Base-by-base conservation (phyloP, 148 eudicot genomes). In the Oxyria digyna region DNA sequence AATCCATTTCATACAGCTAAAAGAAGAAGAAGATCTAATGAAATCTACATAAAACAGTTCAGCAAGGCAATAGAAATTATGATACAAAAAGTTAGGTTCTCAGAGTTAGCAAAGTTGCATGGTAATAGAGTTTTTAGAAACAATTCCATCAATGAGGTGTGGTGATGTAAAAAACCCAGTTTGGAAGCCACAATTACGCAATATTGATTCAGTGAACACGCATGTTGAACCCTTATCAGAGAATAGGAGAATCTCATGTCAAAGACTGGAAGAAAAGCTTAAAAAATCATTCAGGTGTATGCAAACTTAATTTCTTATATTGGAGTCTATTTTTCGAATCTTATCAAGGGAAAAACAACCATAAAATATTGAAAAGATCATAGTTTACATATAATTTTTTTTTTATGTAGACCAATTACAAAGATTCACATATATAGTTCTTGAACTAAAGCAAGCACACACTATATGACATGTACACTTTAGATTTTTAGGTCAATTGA, bases 161-260 rank as follows among this genome's bases (percentile, higher is more conserved):
- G 98, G 98, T 67, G 98, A 94, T 42, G 98, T 94, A 82, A 94
- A 94, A 69, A 94, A 91, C 55, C 98, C 98, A 13, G 98, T 94
- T 71, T 55, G 89, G 78, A 90, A 94, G 64, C 96, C 98, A 80
- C 89, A 94, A 71, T 84, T 84, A 55, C 87, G 97, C 71, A 94
- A 79, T 75, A 94, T 87, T 64, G 97, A 88, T 73, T 94, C 98
- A 8, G 86, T 45, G 77, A 94, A 94, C 17, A 77, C 79, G 81
- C 98, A 93, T 55, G 98, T 94, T 59, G 98, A 94, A 73, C 98
- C 98, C 98, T 94, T 73, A 72, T 7, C 27, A 66, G 12, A 66
- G 42, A 29, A 32, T 32, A 63, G 17, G 42, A 63, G 20, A 63
- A 63, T 63, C 67, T 62, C 21, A 63, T 33, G 67, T 67, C 69